Conservation (phyloP, 495 filamentous ascomycete species). For the Penicillium dipodomyicola region DNA sequence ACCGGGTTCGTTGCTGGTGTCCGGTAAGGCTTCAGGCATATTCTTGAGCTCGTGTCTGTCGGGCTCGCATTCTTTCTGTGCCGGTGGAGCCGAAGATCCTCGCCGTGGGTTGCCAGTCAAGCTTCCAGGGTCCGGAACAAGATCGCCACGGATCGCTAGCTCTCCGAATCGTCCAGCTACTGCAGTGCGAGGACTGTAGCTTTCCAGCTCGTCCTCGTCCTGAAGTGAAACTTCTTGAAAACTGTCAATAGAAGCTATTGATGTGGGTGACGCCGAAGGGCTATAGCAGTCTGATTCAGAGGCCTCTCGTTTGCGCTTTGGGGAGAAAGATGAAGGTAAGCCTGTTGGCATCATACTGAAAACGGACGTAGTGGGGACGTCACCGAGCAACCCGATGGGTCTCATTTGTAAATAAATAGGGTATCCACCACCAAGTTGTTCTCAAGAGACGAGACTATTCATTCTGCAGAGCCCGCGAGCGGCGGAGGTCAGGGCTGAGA, state of each 20-base stretch:
- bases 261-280: constrained; percentile 39
- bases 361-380: constrained; percentile 26
- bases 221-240: constrained; percentile 35
- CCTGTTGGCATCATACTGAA: constrained; percentile 35
- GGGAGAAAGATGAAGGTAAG: constrained; percentile 31
- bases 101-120: constrained; percentile 19
- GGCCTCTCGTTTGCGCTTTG: constrained; percentile 44
- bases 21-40: constrained; percentile 24
- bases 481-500: constrained; percentile 23
- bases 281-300: constrained; percentile 37
- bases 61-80: constrained; percentile 17
- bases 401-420: constrained; percentile 7
- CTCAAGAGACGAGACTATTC: constrained; percentile 1
- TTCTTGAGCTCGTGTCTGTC: constrained; percentile 6
- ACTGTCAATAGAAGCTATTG: constrained; percentile 34
- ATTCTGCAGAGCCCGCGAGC: constrained; percentile 1
- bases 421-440: constrained; percentile 5
- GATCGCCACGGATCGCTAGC: constrained; percentile 54
- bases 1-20: constrained; percentile 9
- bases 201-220: constrained; percentile 37
- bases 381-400: constrained; percentile 17
- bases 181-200: constrained; percentile 58
- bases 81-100: constrained; percentile 8
- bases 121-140: constrained; percentile 27
- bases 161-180: constrained; percentile 65